phyloP scores from a whole-genome alignment of 2,329 filamentous ascomycete genomes.

The Bipolaris cookei region DNA sequence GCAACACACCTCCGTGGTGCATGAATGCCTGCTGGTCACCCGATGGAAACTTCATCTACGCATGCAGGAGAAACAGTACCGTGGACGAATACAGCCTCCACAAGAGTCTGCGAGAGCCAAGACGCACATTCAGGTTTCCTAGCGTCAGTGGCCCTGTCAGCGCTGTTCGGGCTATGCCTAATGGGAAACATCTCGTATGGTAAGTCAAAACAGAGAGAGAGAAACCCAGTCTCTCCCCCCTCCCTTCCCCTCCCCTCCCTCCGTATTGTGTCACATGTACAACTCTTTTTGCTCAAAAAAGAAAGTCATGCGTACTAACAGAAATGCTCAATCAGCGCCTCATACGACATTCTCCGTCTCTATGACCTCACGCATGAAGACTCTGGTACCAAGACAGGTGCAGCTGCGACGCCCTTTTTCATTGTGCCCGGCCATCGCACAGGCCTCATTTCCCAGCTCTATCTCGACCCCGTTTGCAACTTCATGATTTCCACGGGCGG shows the following conservation, averaged over 20 bases:
- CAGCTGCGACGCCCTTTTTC: constrained; percentile 82
- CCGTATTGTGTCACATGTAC: background rate
- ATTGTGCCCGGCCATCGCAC: constrained; percentile 91
- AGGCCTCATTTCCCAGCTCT: constrained; percentile 84
- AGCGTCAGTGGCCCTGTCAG: constrained; percentile 88
- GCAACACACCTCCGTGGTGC: constrained; percentile 89
- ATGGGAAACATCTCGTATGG: constrained; percentile 90
- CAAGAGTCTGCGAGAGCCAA: constrained; percentile 75
- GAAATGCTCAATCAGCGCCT: constrained; percentile 64
- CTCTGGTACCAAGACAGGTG: constrained; percentile 67
- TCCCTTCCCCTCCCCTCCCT: background rate
- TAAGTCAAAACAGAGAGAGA: constrained; percentile 46
- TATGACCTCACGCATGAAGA: constrained; percentile 76
- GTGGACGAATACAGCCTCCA: constrained; percentile 94
- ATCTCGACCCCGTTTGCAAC: constrained; percentile 83
- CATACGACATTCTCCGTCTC: constrained; percentile 88
- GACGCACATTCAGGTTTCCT: constrained; percentile 85
- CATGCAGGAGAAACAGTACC: constrained; percentile 85
- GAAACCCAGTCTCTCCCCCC: background rate
- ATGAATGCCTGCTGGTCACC: constrained; percentile 97
- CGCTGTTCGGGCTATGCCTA: constrained; percentile 87
- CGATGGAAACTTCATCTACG: constrained; percentile 94
- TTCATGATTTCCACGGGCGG: constrained; percentile 94
- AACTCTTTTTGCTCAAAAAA: background rate
- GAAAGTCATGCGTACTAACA: constrained; percentile 15